Evolutionary conservation across 108 stramenopile genomes (phyloP), one percentile per base, ranked within the genome.

Genomic region (Cyclotella atomus): DNA sequence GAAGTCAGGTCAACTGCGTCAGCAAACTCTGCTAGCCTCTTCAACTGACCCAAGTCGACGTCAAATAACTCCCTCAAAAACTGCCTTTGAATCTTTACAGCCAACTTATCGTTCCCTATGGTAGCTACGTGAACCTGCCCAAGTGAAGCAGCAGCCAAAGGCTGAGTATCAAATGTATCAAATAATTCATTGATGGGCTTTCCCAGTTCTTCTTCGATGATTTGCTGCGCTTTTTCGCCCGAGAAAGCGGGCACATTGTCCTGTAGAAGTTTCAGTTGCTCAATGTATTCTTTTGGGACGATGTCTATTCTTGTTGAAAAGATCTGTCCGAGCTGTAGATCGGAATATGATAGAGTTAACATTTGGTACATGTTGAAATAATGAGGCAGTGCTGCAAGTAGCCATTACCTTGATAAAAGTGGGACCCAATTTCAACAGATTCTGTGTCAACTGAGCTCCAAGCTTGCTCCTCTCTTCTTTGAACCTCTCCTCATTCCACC

Each of bases 71-170:
- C 93, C 71, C 89, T 69, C 28, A 99, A 70, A 64, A 92, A 96
- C 69, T 95, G 94, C 36, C 98, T 76, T 68, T 99, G 98, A 8
- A 99, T 83, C 70, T 98, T 98, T n/a, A 98, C 86, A 7, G 96
- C 96, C 63, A 94, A 85, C 28, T 65, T 83, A 32, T 93, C 68
- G 35, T 89, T 81, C 17, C 90, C 88, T 49, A 90, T 94, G 25
- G 92, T 94, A 14, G 97, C 98, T 62, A 93, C 67, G 75, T 98
- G 98, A 41, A 98, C 98, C 83, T 99, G 98, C 7, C 97, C 98
- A 10, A 99, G 78, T 33, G 90, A 92, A 9, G 98, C 98, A 17
- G 96, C 97, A 7, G 98, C 74, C 47, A 95, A 60, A 0, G 91
- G 89, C 30, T 87, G 89, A 16, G 62, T 65, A 49, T 92, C 87